A percentile compares a stretch with the other conserved stretches of the same genome.
phyloP scores from a whole-genome alignment of 2,329 filamentous ascomycete species.

The Fusarium pseudonygamai region DNA sequence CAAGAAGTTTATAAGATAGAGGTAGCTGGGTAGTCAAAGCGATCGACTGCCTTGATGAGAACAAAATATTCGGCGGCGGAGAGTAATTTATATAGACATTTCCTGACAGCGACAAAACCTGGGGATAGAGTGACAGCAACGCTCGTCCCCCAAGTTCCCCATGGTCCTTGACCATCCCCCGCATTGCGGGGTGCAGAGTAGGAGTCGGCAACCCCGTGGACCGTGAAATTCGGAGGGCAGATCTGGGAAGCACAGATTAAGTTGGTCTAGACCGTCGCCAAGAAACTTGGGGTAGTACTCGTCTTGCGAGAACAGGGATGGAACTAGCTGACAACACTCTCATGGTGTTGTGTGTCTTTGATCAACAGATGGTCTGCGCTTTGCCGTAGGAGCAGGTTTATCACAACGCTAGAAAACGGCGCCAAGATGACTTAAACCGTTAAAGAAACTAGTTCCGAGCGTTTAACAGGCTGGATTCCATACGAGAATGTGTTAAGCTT shows the following conservation, averaged over 20 bases:
- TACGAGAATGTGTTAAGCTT: background rate
- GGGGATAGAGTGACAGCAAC: background rate
- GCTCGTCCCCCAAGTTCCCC: background rate
- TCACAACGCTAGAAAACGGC: constrained; percentile 18
- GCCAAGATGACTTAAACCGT: background rate
- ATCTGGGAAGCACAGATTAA: constrained; percentile 26
- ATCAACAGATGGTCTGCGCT: constrained; percentile 7
- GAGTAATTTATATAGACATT: constrained; percentile 22
- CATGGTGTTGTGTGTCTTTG: background rate
- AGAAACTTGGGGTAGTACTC: constrained; percentile 2
- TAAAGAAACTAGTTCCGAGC: background rate
- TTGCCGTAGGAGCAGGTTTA: background rate
- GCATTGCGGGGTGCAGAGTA: constrained; percentile 28
- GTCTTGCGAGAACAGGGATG: background rate
- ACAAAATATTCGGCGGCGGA: background rate
- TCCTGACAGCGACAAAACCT: background rate
- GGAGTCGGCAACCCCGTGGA: background rate
- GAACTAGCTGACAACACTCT: background rate
- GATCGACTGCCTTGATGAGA: constrained; percentile 26
- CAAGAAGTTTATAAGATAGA: background rate
- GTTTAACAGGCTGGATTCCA: background rate
- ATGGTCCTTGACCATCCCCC: constrained; percentile 9
- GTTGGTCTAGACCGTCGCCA: constrained; percentile 28
- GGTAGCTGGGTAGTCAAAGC: constrained; percentile 16
- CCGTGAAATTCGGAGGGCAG: background rate